Evolutionary conservation across 306 rosid species (phyloP).

Genomic region (Hippophae tibetana): DNA sequence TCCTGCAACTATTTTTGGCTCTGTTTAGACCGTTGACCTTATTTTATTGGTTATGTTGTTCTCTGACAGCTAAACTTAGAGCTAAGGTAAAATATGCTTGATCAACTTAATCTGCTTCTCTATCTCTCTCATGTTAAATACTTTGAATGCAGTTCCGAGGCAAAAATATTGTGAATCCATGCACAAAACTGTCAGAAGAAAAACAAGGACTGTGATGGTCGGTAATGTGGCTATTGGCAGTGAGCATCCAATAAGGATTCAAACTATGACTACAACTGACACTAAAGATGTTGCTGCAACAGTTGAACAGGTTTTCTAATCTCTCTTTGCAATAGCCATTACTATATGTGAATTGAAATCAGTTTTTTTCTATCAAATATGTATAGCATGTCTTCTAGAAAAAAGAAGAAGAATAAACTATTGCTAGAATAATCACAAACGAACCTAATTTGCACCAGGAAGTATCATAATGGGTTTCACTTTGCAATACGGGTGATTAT

Average conservation of each 20-base stretch:
- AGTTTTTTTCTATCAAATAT: too few relatives aligned
- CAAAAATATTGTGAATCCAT: conserved; percentile 85
- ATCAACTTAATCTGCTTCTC: background rate
- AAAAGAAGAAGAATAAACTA: too few relatives aligned
- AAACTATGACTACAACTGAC: conserved; percentile 97
- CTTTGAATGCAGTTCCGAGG: conserved; percentile 63
- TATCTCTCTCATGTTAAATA: conserved; percentile 15
- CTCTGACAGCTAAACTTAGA: background rate
- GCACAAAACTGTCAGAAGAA: conserved; percentile 78
- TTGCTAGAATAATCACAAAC: too few relatives aligned
- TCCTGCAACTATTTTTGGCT: too few relatives aligned
- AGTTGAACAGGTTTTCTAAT: conserved; percentile 71
- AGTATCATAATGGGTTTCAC: too few relatives aligned
- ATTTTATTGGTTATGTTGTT: background rate
- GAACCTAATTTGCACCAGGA: too few relatives aligned
- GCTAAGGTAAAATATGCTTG: background rate
- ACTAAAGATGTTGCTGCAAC: conserved; percentile 89
- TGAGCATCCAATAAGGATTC: conserved; percentile 93
- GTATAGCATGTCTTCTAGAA: too few relatives aligned
- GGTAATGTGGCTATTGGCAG: conserved; percentile 85
- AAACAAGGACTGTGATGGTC: conserved; percentile 88
- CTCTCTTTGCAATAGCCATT: conserved; percentile 5
- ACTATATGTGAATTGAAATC: too few relatives aligned
- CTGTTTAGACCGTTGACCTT: background rate
- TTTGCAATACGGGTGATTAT: too few relatives aligned